Evolutionary conservation across 345 rosid genomes (phyloP).

Genomic region (Angophora floribunda): DNA sequence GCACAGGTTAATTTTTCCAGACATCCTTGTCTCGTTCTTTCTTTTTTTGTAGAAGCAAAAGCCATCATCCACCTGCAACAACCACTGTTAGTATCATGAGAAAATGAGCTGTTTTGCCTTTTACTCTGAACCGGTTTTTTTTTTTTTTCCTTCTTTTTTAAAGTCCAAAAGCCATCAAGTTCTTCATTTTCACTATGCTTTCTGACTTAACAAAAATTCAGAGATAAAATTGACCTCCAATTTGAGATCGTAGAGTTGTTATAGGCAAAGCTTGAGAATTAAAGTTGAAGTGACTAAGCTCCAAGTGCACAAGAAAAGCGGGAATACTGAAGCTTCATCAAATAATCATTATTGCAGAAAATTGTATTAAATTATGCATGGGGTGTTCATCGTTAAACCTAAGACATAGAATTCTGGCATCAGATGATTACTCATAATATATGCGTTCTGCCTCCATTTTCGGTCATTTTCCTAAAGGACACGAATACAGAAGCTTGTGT

Average conservation of each 20-base stretch:
- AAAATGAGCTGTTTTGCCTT: not conserved
- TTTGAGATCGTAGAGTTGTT: not conserved
- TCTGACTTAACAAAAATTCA: not conserved
- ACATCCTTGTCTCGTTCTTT: not conserved
- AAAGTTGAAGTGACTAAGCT: not conserved
- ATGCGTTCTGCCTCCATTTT: not conserved
- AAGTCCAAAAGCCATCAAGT: not conserved
- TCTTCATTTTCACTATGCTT: not conserved
- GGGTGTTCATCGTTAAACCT: not conserved
- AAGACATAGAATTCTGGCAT: not conserved
- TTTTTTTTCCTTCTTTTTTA: not conserved
- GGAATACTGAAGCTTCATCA: not conserved
- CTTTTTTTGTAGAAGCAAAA: not conserved
- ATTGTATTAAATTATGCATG: not conserved
- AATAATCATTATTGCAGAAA: not conserved
- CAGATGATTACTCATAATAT: not conserved
- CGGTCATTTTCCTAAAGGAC: not conserved
- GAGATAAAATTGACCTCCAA: not conserved
- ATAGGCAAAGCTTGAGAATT: not conserved
- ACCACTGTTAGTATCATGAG: not conserved
- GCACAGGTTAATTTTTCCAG: not conserved
- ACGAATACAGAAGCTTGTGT: not conserved
- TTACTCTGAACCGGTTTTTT: not conserved
- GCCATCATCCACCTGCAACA: not conserved
- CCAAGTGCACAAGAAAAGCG: not conserved